These are phyloP conservation scores for Apophysomyces trapeziformis DNA, from an alignment of 371 early-diverging fungal species.

Conservation along the genomic window DNA sequence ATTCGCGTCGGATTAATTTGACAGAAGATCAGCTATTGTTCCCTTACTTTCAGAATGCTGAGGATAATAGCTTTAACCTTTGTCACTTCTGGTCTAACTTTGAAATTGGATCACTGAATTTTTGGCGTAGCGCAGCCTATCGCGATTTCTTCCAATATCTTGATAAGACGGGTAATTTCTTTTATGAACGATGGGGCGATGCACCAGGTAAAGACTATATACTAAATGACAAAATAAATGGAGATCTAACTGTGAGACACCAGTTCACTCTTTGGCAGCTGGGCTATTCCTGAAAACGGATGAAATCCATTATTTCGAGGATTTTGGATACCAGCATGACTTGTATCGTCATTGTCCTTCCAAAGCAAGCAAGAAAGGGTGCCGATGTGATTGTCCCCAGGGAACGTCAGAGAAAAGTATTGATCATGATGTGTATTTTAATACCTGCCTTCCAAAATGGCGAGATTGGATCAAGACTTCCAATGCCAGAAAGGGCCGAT, in stretches of 20 bases:
- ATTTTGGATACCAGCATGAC: constrained; percentile 86
- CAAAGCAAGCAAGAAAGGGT: constrained; percentile 38
- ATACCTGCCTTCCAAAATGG: constrained; percentile 53
- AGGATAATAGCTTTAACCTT: constrained; percentile 58
- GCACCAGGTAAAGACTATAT: constrained; percentile 52
- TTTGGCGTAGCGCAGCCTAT: constrained; percentile 73
- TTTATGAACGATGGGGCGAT: constrained; percentile 76
- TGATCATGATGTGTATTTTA: constrained; percentile 48
- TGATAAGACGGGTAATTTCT: constrained; percentile 69
- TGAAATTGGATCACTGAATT: constrained; percentile 86
- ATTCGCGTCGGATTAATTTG: constrained; percentile 50
- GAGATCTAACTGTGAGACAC: not conserved
- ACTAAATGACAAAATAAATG: not conserved
- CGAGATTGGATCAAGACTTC: constrained; percentile 35
- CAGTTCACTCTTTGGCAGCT: constrained; percentile 90
- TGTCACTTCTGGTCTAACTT: constrained; percentile 95
- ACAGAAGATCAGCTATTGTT: constrained; percentile 39
- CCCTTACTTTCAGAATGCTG: constrained; percentile 48
- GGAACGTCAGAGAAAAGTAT: constrained; percentile 45
- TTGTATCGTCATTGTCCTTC: constrained; percentile 74
- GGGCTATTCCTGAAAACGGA: constrained; percentile 81
- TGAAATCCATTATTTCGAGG: constrained; percentile 93
- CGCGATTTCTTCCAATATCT: constrained; percentile 65
- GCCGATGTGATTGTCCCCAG: constrained; percentile 51
- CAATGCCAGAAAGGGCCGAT: constrained; percentile 18